These are phyloP conservation scores for Chaetomium globosum DNA, from an alignment of 2,329 filamentous ascomycete species.

Conservation along the genomic window DNA sequence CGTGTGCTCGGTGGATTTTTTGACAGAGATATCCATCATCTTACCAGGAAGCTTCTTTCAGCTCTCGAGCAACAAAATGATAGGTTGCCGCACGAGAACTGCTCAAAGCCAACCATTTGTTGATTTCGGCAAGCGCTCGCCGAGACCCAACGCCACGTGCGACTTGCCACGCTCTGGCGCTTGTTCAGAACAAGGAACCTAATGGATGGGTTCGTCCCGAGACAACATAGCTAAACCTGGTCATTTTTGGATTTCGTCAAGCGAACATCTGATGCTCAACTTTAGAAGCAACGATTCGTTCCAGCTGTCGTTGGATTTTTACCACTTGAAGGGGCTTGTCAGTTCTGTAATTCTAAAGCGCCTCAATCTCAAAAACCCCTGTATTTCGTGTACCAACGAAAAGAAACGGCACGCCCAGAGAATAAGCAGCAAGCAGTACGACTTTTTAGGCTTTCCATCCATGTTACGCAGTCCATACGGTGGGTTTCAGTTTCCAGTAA, in stretches of 20 bases:
- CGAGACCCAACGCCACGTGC: conserved; percentile 1
- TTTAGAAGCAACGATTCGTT: neutral
- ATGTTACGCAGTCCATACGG: neutral
- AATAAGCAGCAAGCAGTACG: neutral
- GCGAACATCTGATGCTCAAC: neutral
- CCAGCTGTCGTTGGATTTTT: neutral
- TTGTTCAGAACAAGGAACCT: neutral
- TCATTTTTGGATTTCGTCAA: neutral
- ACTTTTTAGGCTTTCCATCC: neutral
- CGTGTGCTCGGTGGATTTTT: neutral
- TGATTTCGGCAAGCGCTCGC: neutral
- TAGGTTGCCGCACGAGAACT: neutral
- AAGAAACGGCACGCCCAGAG: neutral
- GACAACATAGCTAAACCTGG: neutral
- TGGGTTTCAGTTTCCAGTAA: neutral
- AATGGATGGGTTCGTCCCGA: neutral
- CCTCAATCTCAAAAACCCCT: neutral
- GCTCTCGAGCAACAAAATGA: neutral
- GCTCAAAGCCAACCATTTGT: neutral
- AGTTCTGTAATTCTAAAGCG: neutral
- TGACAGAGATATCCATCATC: neutral
- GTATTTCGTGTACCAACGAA: no score
- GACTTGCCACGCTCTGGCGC: neutral
- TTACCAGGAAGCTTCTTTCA: neutral
- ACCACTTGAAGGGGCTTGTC: neutral